Conservation (phyloP, 768 basidiomycete genomes). For the Pisolithus orientalis region DNA sequence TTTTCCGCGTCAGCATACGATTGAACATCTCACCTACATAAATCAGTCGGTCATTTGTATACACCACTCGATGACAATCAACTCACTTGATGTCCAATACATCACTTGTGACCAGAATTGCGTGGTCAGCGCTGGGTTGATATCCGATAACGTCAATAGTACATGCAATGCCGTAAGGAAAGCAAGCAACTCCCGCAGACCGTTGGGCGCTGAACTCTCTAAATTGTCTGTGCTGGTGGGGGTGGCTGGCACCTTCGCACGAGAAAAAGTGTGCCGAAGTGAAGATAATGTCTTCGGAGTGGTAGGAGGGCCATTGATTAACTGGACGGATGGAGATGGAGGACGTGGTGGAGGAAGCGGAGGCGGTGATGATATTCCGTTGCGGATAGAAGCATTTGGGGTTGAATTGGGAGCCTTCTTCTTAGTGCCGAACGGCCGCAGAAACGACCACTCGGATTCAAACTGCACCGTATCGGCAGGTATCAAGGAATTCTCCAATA, state of each 20-base stretch:
- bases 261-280: constrained; percentile 57
- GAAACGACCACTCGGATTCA: constrained; percentile 93
- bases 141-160: constrained; percentile 75
- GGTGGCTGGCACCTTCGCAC: constrained; percentile 40
- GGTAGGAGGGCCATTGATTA: constrained; percentile 36
- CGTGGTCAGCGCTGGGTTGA: constrained; percentile 82
- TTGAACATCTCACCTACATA: constrained; percentile 76
- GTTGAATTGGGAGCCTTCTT: constrained; percentile 39
- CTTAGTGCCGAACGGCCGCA: constrained; percentile 65
- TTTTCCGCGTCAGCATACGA: constrained; percentile 83
- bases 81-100: constrained; percentile 93
- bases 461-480: constrained; percentile 79
- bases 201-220: constrained; percentile 36
- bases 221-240: constrained; percentile 47
- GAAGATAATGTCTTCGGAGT: constrained; percentile 58
- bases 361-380: constrained; percentile 39
- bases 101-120: constrained; percentile 98
- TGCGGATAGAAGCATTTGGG: constrained; percentile 27
- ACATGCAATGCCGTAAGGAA: constrained; percentile 84
- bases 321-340: constrained; percentile 45
- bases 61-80: constrained; percentile 1
- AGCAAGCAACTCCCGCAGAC: constrained; percentile 56
- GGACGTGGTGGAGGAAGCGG: constrained; percentile 44
- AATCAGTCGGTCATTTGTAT: constrained; percentile 3
- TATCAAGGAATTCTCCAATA: constrained; percentile 80